A percentile compares a stretch with the other conserved stretches of the same genome.
phyloP scores from a whole-genome alignment of 202 grass and related monocot genomes.

The Eragrostis tef region DNA sequence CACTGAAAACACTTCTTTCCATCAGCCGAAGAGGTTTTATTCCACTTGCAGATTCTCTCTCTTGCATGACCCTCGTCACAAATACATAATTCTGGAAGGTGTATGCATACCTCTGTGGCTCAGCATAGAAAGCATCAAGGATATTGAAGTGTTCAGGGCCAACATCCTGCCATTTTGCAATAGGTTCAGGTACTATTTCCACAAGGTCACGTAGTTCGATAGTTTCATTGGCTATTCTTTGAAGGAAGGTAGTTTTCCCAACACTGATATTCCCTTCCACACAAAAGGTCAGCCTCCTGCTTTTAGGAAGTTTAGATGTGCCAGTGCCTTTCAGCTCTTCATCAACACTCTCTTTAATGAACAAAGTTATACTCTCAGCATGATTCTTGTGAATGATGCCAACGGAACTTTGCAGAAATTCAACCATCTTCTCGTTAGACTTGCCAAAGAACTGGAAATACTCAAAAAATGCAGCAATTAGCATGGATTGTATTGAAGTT shows the following conservation, averaged over 20 bases:
- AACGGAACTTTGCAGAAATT: slow-evolving; percentile 73
- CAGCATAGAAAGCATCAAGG: slow-evolving; percentile 79
- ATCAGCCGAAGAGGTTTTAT: slow-evolving; percentile 80
- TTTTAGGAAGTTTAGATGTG: slow-evolving; percentile 44
- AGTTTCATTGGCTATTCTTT: slow-evolving; percentile 88
- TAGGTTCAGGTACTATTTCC: slow-evolving; percentile 81
- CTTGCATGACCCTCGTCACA: slow-evolving; percentile 86
- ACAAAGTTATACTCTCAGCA: slow-evolving; percentile 80
- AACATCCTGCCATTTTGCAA: slow-evolving; percentile 80
- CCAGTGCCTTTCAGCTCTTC: slow-evolving; percentile 64
- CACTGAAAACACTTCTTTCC: slow-evolving; percentile 92
- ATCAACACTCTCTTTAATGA: slow-evolving; percentile 80
- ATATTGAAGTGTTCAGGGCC: slow-evolving; percentile 87
- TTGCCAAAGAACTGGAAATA: slow-evolving; percentile 69
- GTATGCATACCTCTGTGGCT: slow-evolving; percentile 88
- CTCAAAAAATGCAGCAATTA: slow-evolving; percentile 31
- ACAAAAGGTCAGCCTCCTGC: slow-evolving; percentile 75
- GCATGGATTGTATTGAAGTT: not conserved
- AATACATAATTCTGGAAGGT: slow-evolving; percentile 95
- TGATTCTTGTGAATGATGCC: slow-evolving; percentile 89
- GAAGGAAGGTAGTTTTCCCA: slow-evolving; percentile 81
- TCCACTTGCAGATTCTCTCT: slow-evolving; percentile 72
- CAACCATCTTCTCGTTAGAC: slow-evolving; percentile 74
- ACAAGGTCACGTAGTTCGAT: slow-evolving; percentile 77
- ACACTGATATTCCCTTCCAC: slow-evolving; percentile 95